These are phyloP conservation scores for Gossypium aridum DNA, from an alignment of 441 rosid species.

Conservation along the genomic window DNA sequence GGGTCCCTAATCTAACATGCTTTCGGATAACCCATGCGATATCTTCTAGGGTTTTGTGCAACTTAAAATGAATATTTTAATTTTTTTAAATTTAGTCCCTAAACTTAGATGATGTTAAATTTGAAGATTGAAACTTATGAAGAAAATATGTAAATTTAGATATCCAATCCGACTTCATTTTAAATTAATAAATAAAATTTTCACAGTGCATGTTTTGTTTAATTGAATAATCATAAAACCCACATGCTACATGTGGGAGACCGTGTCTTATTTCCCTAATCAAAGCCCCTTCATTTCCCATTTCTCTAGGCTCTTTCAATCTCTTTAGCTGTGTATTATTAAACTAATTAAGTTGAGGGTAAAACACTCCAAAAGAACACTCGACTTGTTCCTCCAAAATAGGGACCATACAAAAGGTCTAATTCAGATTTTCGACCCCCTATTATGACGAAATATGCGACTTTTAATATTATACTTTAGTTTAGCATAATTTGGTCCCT, in stretches of 20 bases:
- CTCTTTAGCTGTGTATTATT: neutral
- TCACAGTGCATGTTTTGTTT: constrained; percentile 15
- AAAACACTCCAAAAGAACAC: constrained; percentile 7
- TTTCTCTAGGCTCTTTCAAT: constrained; percentile 20
- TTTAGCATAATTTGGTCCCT: no score
- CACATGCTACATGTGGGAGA: constrained; percentile 80
- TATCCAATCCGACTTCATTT: no score
- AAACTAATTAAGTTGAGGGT: neutral
- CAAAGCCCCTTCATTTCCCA: constrained; percentile 9
- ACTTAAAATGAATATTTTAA: neutral
- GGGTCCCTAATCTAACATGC: constrained; percentile 16
- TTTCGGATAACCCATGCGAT: constrained; percentile 28
- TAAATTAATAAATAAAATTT: neutral
- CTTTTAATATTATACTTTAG: no score
- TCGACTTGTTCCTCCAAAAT: constrained; percentile 13
- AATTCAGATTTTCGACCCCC: no score
- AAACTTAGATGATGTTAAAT: no score
- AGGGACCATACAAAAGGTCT: neutral
- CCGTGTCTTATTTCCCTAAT: constrained; percentile 41
- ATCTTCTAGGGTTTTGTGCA: constrained; percentile 36
- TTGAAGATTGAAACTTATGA: no score
- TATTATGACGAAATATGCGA: no score
- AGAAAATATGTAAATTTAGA: no score
- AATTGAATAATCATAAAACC: constrained; percentile 40
- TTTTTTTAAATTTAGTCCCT: no score